Percentiles rank a stretch among this genome's conserved stretches.
Evolutionary conservation across 2,329 filamentous ascomycete species (phyloP).

Genomic region (Colletotrichum simmondsii): DNA sequence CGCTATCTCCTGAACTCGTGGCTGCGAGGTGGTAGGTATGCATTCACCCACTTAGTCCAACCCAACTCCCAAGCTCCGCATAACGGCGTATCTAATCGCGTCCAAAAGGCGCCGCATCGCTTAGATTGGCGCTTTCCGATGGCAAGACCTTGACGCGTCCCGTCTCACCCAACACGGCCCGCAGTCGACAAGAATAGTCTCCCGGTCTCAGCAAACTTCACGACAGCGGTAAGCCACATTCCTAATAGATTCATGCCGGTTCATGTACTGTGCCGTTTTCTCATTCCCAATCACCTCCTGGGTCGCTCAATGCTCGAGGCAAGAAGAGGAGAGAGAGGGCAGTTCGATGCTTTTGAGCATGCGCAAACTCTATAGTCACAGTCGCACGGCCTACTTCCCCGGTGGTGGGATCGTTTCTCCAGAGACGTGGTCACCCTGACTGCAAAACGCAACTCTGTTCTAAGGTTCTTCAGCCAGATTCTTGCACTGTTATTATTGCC

Average conservation of each 20-base stretch:
- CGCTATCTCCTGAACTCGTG: conserved; percentile 1
- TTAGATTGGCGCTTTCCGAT: conserved; percentile 2
- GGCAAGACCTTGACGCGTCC: conserved; percentile 18
- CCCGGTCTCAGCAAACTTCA: background rate
- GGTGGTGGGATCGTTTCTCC: background rate
- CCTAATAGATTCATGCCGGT: background rate
- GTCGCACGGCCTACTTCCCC: background rate
- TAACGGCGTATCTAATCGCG: background rate
- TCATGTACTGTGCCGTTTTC: background rate
- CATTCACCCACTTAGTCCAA: background rate
- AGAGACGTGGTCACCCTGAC: background rate
- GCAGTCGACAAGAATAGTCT: background rate
- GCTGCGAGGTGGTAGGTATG: background rate
- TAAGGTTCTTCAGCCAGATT: background rate
- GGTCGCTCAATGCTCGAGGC: background rate
- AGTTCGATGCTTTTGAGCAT: background rate
- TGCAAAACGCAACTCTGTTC: conserved; percentile 13
- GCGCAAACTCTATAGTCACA: background rate
- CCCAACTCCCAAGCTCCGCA: background rate
- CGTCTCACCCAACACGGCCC: conserved; percentile 21
- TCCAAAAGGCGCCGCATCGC: background rate
- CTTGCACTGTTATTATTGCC: background rate
- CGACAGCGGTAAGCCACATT: conserved; percentile 15
- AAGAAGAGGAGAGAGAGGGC: background rate
- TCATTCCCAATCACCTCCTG: background rate